Evolutionary conservation across 345 rosid genomes (phyloP).

Genomic region (Brassica rapa): DNA sequence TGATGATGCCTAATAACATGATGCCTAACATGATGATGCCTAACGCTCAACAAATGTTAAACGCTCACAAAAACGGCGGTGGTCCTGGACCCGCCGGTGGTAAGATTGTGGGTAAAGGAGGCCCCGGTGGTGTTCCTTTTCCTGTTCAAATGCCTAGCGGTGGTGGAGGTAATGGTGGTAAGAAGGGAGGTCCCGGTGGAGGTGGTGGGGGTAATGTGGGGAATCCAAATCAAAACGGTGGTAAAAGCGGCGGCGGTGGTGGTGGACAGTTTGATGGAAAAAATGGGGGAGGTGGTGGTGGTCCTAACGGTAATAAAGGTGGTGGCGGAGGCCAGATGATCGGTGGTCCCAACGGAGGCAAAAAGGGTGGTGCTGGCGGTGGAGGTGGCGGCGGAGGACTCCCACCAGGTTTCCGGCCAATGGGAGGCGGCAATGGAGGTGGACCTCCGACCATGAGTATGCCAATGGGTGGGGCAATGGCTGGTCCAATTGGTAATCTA

Average conservation of each 20-base stretch:
- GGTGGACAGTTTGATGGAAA: conserved; percentile 47
- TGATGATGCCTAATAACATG: conserved; percentile 54
- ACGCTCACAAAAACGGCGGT: conserved; percentile 55
- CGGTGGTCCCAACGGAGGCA: conserved; percentile 48
- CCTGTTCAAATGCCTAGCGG: conserved; percentile 48
- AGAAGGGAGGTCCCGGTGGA: conserved; percentile 50
- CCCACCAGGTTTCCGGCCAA: conserved; percentile 34
- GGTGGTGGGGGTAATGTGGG: conserved; percentile 45
- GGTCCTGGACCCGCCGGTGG: conserved; percentile 53
- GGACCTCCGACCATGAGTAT: conserved; percentile 48
- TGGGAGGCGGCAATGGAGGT: conserved; percentile 43
- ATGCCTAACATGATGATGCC: conserved; percentile 59
- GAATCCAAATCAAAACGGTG: conserved; percentile 51
- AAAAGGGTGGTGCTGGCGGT: conserved; percentile 51
- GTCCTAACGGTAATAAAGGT: conserved; percentile 38
- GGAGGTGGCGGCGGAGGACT: conserved; percentile 38
- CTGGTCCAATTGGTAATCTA: conserved; percentile 46
- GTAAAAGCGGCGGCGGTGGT: conserved; percentile 47
- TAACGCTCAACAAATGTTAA: conserved; percentile 56
- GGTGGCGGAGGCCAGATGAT: conserved; percentile 53
- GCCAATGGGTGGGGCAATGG: conserved; percentile 47
- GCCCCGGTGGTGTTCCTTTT: conserved; percentile 40
- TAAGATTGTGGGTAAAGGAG: conserved; percentile 46
- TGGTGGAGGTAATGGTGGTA: conserved; percentile 51
- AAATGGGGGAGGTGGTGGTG: conserved; percentile 47